Evolutionary conservation across 164 flowering plant species (phyloP).

Genomic region (Cinnamomum micranthum): DNA sequence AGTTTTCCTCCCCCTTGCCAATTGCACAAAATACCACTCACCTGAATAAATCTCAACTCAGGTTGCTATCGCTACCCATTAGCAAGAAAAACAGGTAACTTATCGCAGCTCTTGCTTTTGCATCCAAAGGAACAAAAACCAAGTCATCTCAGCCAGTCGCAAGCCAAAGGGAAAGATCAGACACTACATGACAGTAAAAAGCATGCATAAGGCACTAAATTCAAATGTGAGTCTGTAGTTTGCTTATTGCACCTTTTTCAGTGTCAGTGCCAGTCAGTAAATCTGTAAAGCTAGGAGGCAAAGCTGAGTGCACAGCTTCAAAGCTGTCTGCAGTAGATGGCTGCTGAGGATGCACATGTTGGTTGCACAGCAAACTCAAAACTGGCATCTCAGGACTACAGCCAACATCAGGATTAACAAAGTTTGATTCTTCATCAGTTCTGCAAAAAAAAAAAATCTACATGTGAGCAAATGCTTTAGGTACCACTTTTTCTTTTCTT

Average conservation of each 20-base stretch:
- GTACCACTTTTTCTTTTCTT: no score
- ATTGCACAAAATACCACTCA: no score
- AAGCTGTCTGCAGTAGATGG: constrained; percentile 6
- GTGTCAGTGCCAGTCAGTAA: constrained; percentile 40
- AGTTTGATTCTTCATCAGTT: constrained; percentile 11
- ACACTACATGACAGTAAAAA: neutral
- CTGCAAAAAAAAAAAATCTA: constrained; percentile 17
- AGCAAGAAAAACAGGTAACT: no score
- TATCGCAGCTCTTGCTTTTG: no score
- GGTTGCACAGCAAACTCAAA: constrained; percentile 17
- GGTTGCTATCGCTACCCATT: no score
- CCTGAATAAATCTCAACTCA: no score
- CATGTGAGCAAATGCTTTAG: constrained; percentile 4
- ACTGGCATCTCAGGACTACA: constrained; percentile 23
- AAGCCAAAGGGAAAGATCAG: neutral
- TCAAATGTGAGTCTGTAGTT: neutral
- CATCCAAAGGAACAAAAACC: neutral
- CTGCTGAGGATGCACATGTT: constrained; percentile 22
- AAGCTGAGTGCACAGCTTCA: constrained; percentile 18
- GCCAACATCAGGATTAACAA: constrained; percentile 8
- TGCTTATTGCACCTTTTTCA: constrained; percentile 1
- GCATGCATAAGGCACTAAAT: neutral
- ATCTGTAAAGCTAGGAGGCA: constrained; percentile 75
- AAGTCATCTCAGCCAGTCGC: neutral
- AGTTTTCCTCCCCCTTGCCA: no score